Base-by-base conservation (phyloP, 2,329 filamentous ascomycete genomes). In the Colletotrichum lentis region DNA sequence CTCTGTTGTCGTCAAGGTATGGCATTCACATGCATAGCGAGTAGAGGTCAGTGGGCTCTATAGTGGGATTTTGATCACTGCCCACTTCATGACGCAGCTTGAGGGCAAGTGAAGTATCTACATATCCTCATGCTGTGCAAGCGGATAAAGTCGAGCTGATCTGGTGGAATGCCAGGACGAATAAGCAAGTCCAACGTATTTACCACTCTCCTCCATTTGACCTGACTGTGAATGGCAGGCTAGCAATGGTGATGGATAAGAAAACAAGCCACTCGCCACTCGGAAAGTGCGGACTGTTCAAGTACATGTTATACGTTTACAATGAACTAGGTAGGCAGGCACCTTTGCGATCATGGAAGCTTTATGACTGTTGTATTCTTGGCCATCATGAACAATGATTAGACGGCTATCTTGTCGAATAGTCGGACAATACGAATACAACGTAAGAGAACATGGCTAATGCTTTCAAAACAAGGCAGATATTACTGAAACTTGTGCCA, bases 201-300 rank as follows among this genome's bases (percentile, higher is more conserved):
- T 73, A 77, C 27, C 7, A 31, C 27, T 31, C n/a, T n/a, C n/a
- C 27, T 31, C 27, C 7, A 31, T 31, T 10, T 46, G 75, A 79
- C 35, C 82, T 84, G 72, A 79, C 3, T 85, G 82, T 69, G 80
- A 81, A 18, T 85, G 82, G 82, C 75, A 78, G 47, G 62, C 71
- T 14, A 75, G 82, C 4, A 71, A 76, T 35, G 77, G 84, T 16
- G 73, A 71, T 16, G 69, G 71, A 53, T 82, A 78, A 77, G 75
- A 73, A 60, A 72, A 74, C 20, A 75, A 73, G 56, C 76, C 78
- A 80, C 63, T 54, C 8, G 56, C 76, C 78, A 80, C 63, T 54
- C 8, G 8, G 31, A 11, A 35, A 35, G 31, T 35, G 31, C 31
- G 8, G 8, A 0, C 10, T 35, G 8, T 35, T 35, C 31, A 35